Percentiles rank a stretch among this genome's conserved stretches.
Conservation (phyloP, 2,329 filamentous ascomycete species). For the Calonectria honghensis region DNA sequence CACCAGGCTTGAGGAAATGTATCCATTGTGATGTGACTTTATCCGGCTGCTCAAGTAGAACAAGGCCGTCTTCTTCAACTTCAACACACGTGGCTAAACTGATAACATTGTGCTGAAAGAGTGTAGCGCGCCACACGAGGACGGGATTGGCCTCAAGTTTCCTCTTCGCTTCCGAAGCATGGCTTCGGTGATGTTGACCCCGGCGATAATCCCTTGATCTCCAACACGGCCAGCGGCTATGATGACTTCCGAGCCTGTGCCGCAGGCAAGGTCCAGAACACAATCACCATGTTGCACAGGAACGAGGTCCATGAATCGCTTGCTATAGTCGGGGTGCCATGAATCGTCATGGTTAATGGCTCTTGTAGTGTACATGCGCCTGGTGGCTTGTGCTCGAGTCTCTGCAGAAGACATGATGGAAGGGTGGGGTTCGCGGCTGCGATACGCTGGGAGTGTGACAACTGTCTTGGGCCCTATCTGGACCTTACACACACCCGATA, state of each 20-base stretch:
- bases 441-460: neutral
- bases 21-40: slow-evolving; percentile 56
- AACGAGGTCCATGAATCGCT: slow-evolving; percentile 55
- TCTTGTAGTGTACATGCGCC: slow-evolving; percentile 58
- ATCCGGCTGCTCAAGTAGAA: slow-evolving; percentile 56
- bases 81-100: slow-evolving; percentile 49
- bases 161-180: slow-evolving; percentile 57
- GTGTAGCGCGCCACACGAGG: slow-evolving; percentile 47
- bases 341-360: slow-evolving; percentile 58
- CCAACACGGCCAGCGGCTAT: slow-evolving; percentile 55
- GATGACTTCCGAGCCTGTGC: slow-evolving; percentile 59
- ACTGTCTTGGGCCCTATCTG: neutral
- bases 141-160: slow-evolving; percentile 46
- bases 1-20: slow-evolving; percentile 54
- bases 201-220: slow-evolving; percentile 54
- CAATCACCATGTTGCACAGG: slow-evolving; percentile 52
- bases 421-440: neutral
- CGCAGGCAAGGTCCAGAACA: slow-evolving; percentile 59
- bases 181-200: slow-evolving; percentile 56
- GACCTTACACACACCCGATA: neutral
- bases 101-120: slow-evolving; percentile 56
- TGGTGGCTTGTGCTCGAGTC: slow-evolving; percentile 44
- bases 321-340: slow-evolving; percentile 59
- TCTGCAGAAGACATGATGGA: slow-evolving; percentile 18
- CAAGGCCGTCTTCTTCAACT: slow-evolving; percentile 53